Conservation (phyloP, 1,139 yeast species). For the Hemisphaericaspora lyxosophila region DNA sequence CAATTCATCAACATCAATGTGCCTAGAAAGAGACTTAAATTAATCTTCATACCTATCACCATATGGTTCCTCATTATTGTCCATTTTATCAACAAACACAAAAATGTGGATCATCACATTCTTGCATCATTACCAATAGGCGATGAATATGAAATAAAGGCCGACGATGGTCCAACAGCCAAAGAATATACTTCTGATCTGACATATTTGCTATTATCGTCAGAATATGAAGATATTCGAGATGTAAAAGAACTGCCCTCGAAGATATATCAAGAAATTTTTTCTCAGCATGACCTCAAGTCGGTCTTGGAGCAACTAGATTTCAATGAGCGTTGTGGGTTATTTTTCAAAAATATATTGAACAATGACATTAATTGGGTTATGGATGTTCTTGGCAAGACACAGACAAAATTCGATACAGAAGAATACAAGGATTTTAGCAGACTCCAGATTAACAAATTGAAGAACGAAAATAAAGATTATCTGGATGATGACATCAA, state of each 20-base stretch:
- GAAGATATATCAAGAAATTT: constrained; percentile 14
- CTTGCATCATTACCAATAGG: no score
- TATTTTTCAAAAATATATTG: constrained; percentile 31
- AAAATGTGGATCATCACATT: no score
- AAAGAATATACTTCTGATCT: no score
- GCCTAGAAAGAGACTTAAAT: no score
- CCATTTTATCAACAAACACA: background rate
- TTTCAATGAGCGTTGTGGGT: constrained; percentile 30
- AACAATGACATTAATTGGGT: constrained; percentile 28
- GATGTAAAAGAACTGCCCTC: constrained; percentile 11
- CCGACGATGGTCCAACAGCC: background rate
- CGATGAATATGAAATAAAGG: background rate
- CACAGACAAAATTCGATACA: constrained; percentile 20
- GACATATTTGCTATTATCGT: background rate
- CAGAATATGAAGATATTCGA: constrained; percentile 8
- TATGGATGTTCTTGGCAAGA: constrained; percentile 24
- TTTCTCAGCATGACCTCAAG: constrained; percentile 13
- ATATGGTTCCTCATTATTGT: no score
- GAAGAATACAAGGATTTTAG: constrained; percentile 16
- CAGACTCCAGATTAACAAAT: constrained; percentile 16
- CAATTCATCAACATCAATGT: no score
- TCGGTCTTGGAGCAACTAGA: constrained; percentile 16
- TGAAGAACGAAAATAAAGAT: constrained; percentile 17
- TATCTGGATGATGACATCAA: constrained; percentile 20
- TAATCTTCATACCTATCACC: no score